Conservation (phyloP, 1,139 yeast genomes). For the Nadsonia commutata region DNA sequence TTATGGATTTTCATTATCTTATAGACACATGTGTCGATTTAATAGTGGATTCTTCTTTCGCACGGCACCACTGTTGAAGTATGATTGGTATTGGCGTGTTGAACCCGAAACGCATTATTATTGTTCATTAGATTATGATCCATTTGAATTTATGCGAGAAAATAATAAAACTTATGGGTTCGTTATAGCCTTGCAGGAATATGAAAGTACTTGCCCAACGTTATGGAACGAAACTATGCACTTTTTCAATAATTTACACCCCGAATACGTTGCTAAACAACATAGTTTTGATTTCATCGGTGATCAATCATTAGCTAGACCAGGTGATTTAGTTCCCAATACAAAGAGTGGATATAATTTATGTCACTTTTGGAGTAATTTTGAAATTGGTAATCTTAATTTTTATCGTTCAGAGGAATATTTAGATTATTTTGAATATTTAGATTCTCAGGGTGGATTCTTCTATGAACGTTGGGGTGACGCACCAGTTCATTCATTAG, state of each 20-base stretch:
- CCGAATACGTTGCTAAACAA: slow-evolving; percentile 50
- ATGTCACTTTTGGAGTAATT: slow-evolving; percentile 94
- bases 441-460: slow-evolving; percentile 70
- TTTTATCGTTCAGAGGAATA: slow-evolving; percentile 67
- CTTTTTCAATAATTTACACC: slow-evolving; percentile 41
- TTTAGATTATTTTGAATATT: slow-evolving; percentile 47
- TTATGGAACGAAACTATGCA: slow-evolving; percentile 64
- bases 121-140: slow-evolving; percentile 59
- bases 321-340: slow-evolving; percentile 25
- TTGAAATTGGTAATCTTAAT: slow-evolving; percentile 71
- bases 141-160: slow-evolving; percentile 67
- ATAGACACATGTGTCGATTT: slow-evolving; percentile 72
- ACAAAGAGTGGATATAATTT: slow-evolving; percentile 47
- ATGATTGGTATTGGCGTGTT: slow-evolving; percentile 85
- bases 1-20: slow-evolving; percentile 66
- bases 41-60: slow-evolving; percentile 73
- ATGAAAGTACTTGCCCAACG: slow-evolving; percentile 71
- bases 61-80: slow-evolving; percentile 48
- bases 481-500: slow-evolving; percentile 91
- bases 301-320: slow-evolving; percentile 29
- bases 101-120: slow-evolving; percentile 81
- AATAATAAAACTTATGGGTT: slow-evolving; percentile 73
- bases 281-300: slow-evolving; percentile 59
- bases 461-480: slow-evolving; percentile 93
- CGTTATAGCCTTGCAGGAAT: slow-evolving; percentile 63